phyloP scores from a whole-genome alignment of 2,329 filamentous ascomycete species.

The Paramyrothecium roridum region DNA sequence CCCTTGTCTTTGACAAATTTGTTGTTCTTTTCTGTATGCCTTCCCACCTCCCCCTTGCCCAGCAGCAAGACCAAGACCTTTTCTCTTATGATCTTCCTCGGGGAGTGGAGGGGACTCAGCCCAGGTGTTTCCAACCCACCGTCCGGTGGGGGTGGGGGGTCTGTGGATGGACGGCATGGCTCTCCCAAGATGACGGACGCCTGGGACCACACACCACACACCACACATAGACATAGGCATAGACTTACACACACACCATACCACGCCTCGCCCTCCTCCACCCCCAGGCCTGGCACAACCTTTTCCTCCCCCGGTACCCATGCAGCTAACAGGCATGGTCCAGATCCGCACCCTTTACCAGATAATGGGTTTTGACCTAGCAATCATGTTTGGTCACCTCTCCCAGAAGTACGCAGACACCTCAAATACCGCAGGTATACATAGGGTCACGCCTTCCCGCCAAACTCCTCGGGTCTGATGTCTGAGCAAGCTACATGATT shows the following conservation, averaged over 20 bases:
- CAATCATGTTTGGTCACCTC: neutral
- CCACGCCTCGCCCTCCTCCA: no score
- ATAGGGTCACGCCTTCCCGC: neutral
- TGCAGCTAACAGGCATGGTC: neutral
- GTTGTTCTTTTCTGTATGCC: no score
- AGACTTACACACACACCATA: neutral
- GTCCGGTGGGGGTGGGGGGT: neutral
- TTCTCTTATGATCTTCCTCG: neutral
- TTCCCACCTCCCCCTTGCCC: no score
- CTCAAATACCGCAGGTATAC: neutral
- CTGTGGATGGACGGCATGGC: neutral
- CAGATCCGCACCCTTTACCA: neutral
- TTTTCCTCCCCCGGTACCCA: neutral
- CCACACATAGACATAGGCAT: no score
- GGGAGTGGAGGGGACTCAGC: neutral
- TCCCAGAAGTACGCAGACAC: neutral
- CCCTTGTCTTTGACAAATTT: neutral
- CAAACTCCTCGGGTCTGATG: neutral
- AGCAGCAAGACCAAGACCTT: no score
- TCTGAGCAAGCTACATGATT: neutral
- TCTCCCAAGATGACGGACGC: neutral
- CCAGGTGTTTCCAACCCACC: neutral
- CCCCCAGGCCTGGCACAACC: neutral
- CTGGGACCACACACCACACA: neutral
- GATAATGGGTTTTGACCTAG: neutral